Evolutionary conservation across 1,284 basidiomycete species (phyloP), one percentile per base, ranked within the genome.

Genomic region (Cryptococcus amylolentus): DNA sequence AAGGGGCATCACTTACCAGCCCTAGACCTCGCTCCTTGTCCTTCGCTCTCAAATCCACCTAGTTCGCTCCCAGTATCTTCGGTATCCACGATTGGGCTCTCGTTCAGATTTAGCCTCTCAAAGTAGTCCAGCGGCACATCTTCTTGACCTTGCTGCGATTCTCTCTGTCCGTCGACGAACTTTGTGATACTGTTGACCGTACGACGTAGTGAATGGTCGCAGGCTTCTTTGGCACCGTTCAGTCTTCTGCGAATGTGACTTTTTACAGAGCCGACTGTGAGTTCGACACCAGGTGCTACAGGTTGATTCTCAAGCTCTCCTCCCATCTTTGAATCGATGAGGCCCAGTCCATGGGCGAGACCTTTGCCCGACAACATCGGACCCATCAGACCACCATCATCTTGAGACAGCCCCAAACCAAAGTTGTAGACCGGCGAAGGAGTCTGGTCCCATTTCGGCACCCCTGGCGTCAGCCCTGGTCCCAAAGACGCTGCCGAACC

Each of bases 171-270:
- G 78, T 98, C 95, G 65, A 97, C 96, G 78, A 91, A 97, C 31
- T 85, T 79, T 59, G 94, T 95, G 80, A 98, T 93, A 57, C 87
- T 89, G 72, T 89, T 87, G 53, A 95, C 89, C 68, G 97, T 89
- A 67, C 90, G 87, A 70, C 88, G 86, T 12, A 98, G 84, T 71
- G 96, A 92, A 78, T 89, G 89, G 83, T 98, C 93, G 80, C 95
- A 98, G 64, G 90, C 88, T 54, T 88, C 86, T 81, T 98, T 98
- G 57, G 95, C 93, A 1, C 88, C 88, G 76, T 88, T 89, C 74
- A 98, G 86, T 54, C 95, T 88, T 66, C 92, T 86, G 48, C 89
- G 91, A 68, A 98, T 91, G 80, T 98, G 94, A 57, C 91, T 85
- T 55, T 90, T 84, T 60, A 98, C 93, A 68, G 93, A 95, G 45